phyloP scores from a whole-genome alignment of 306 rosid species.

The Purshia tridentata region DNA sequence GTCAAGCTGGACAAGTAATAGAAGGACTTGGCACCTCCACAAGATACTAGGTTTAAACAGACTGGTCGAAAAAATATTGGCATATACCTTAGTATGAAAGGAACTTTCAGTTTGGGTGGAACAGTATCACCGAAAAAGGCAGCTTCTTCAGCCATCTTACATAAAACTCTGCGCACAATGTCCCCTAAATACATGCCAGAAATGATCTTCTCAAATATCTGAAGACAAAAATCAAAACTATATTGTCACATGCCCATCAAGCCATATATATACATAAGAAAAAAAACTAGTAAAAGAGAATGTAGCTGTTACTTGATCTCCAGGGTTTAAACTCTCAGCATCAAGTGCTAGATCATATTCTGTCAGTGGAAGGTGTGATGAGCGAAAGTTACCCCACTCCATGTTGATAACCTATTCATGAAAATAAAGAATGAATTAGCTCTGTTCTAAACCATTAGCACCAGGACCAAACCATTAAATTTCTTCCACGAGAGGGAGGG shows the following conservation, averaged over 20 bases:
- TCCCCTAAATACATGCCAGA: slow-evolving; percentile 99
- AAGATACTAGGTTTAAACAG: not conserved
- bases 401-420: slow-evolving; percentile 80
- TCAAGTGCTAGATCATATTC: slow-evolving; percentile 82
- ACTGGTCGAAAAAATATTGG: slow-evolving; percentile 8
- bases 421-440: slow-evolving; percentile 3
- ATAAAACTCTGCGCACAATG: slow-evolving; percentile 74
- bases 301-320: slow-evolving; percentile 70
- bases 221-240: slow-evolving; percentile 33
- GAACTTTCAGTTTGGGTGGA: slow-evolving; percentile 72
- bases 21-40: not conserved
- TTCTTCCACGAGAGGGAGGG: not conserved
- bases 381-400: slow-evolving; percentile 98
- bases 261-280: slow-evolving; percentile 8
- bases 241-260: slow-evolving; percentile 28
- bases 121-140: slow-evolving; percentile 77
- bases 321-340: slow-evolving; percentile 82
- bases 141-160: slow-evolving; percentile 89
- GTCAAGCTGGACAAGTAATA: not conserved
- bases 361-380: slow-evolving; percentile 85
- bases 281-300: slow-evolving; percentile 8
- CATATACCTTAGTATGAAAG: slow-evolving; percentile 76
- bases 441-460: not conserved
- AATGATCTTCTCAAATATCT: slow-evolving; percentile 88
- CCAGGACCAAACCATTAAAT: not conserved